Evolutionary conservation across 306 rosid genomes (phyloP), one percentile per base, ranked within the genome.

Genomic region (Albizia julibrissin): DNA sequence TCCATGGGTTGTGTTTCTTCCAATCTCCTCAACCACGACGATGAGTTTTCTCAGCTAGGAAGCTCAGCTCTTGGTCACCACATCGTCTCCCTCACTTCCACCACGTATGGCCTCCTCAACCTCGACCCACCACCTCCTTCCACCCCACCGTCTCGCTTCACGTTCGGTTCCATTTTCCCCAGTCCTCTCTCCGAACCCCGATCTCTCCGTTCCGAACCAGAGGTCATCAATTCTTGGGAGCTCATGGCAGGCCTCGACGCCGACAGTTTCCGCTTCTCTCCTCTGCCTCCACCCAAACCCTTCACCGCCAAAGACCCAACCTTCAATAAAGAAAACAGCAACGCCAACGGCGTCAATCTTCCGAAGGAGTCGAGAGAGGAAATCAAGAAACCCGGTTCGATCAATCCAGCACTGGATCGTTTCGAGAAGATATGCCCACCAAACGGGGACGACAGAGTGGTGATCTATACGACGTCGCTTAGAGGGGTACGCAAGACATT

Each of bases 1-100:
- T 10, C 33, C 11, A 95, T 95, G 98, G 98, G 99, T 2, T 95
- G 99, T 66, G 95, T 92, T n/a, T 95, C 99, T 78, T 95, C 99
- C 26, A 87, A 88, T 81, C 80, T 95, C 18, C 87, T 95, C 12
- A 84, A 84, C 86, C 97, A 86, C 68, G 94, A 93, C 1, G 97
- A 93, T 29, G 95, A 95, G 4, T 91, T 95, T 18, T 1, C 87
- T 47, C 91, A 90, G 37, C 91, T 94, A 4, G 92, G 94, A 6
- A 83, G 84, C 88, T 81, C 98, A 0, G 91, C 94, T 11, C 84
- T 95, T 21, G 79, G 98, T 50, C 98, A 95, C 86, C 99, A 95
- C 89, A 89, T 95, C 11, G 98, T 93, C 39, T 95, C 99, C 1
- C 98, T 95, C 69, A 95, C 97, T 8, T 95, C 99, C 86, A 91